Evolutionary conservation across 495 filamentous ascomycete species (phyloP).

Genomic region (Aspergillus indologenus): DNA sequence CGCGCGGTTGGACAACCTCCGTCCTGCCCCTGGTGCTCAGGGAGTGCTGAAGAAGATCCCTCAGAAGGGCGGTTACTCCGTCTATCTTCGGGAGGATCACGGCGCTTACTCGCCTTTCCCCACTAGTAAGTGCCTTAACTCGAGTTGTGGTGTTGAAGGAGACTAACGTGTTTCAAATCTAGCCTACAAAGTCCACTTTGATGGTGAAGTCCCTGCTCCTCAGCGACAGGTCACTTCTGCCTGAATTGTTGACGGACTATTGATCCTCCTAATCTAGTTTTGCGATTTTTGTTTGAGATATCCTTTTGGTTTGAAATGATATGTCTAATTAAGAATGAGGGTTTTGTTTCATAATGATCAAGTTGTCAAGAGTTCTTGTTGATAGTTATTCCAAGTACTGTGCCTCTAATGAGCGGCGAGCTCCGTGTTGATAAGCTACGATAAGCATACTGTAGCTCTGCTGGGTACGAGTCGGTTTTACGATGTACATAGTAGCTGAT

Average conservation of each 20-base stretch:
- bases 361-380: too few relatives aligned
- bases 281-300: not conserved
- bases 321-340: too few relatives aligned
- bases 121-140: slow-evolving; percentile 47
- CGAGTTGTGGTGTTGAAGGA: not conserved
- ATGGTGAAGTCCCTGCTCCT: slow-evolving; percentile 35
- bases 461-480: too few relatives aligned
- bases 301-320: not conserved
- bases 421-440: too few relatives aligned
- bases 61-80: slow-evolving; percentile 54
- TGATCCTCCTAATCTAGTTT: not conserved
- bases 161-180: slow-evolving; percentile 16
- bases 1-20: slow-evolving; percentile 55
- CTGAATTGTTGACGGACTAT: not conserved
- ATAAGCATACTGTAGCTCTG: too few relatives aligned
- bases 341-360: too few relatives aligned
- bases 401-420: too few relatives aligned
- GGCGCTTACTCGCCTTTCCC: slow-evolving; percentile 72
- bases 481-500: too few relatives aligned
- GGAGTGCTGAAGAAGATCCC: slow-evolving; percentile 72
- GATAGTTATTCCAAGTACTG: too few relatives aligned
- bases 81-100: slow-evolving; percentile 74
- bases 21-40: slow-evolving; percentile 64
- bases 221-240: slow-evolving; percentile 14
- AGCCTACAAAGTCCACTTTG: slow-evolving; percentile 45